phyloP scores from a whole-genome alignment of 352 stramenopile genomes.

The Phytopythium kandeliae region DNA sequence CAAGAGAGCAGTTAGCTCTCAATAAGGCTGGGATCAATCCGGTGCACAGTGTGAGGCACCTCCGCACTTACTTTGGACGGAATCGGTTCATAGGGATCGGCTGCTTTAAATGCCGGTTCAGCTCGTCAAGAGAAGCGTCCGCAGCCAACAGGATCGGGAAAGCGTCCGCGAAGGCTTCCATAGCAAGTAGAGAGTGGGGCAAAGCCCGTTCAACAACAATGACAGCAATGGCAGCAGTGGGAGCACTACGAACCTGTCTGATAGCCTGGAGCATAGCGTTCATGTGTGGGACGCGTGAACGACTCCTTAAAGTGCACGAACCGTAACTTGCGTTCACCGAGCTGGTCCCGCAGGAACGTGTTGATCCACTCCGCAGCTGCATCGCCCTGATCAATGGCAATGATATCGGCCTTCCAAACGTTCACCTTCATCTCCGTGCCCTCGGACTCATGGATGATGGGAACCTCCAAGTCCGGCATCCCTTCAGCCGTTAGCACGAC shows the following conservation, averaged over 20 bases:
- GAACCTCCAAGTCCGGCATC: slow-evolving; percentile 57
- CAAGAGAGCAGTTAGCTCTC: background rate
- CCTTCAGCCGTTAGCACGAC: slow-evolving; percentile 55
- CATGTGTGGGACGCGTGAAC: slow-evolving; percentile 42
- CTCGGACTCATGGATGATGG: slow-evolving; percentile 28
- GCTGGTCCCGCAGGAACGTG: slow-evolving; percentile 33
- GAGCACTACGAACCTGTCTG: slow-evolving; percentile 23
- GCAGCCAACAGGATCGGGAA: slow-evolving; percentile 72
- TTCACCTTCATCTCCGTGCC: slow-evolving; percentile 30
- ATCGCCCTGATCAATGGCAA: slow-evolving; percentile 59
- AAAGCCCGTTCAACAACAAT: background rate
- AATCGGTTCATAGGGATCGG: slow-evolving; percentile 77
- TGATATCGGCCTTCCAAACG: slow-evolving; percentile 56
- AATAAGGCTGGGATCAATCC: background rate
- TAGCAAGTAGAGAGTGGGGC: background rate
- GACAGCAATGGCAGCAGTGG: background rate
- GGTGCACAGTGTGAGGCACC: too few relatives aligned
- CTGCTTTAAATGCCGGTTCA: slow-evolving; percentile 50
- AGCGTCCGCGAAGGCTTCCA: slow-evolving; percentile 64
- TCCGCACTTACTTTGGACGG: slow-evolving; percentile 59
- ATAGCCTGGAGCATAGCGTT: slow-evolving; percentile 56
- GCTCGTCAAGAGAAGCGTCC: slow-evolving; percentile 46
- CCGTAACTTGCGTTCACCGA: slow-evolving; percentile 30
- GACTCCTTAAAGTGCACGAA: slow-evolving; percentile 57
- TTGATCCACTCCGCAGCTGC: slow-evolving; percentile 57